Evolutionary conservation across 2,329 filamentous ascomycete genomes (phyloP).

Genomic region (Xylariaceae sp.): DNA sequence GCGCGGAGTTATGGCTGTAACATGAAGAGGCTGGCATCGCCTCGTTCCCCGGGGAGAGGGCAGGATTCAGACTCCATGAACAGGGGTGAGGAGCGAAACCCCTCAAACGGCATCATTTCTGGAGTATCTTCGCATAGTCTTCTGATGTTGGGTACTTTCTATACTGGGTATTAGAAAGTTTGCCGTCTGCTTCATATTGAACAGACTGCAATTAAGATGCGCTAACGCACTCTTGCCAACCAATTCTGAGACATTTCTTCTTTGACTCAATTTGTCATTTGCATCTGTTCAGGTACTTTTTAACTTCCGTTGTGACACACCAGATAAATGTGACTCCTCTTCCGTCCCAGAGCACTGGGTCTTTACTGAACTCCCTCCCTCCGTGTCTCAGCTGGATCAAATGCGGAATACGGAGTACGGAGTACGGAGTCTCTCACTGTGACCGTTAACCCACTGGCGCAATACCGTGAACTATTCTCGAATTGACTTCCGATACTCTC

Average conservation of each 20-base stretch:
- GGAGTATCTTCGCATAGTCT: neutral
- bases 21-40: too few species aligned
- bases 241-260: neutral
- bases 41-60: too few species aligned
- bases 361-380: too few species aligned
- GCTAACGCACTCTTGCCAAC: neutral
- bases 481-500: too few species aligned
- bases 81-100: too few species aligned
- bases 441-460: too few species aligned
- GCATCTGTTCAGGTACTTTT: neutral
- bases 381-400: too few species aligned
- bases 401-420: too few species aligned
- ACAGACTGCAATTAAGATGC: neutral
- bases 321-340: neutral
- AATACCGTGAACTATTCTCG: too few species aligned
- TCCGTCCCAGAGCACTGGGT: neutral
- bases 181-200: neutral
- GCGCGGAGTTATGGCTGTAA: neutral
- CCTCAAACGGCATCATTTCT: too few species aligned
- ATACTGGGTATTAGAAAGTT: neutral
- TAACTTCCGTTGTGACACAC: neutral
- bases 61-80: too few species aligned
- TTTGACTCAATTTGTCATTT: neutral
- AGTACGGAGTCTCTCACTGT: too few species aligned
- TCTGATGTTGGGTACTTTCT: neutral